phyloP scores from a whole-genome alignment of 768 basidiomycete species.

The Mycena chlorophos region DNA sequence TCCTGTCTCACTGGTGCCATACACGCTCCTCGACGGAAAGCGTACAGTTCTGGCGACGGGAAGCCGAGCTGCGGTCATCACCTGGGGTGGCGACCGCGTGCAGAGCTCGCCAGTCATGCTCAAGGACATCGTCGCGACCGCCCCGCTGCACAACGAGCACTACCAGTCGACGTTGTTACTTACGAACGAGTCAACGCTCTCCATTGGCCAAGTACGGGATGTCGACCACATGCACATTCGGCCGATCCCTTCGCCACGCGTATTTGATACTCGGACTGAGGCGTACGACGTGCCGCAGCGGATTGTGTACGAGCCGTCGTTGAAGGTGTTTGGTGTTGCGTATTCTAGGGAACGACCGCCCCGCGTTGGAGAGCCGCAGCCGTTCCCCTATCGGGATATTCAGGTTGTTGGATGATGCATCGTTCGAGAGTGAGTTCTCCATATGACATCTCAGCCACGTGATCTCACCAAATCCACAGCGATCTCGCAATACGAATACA shows the following conservation, averaged over 20 bases:
- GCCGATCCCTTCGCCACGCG: conserved; percentile 67
- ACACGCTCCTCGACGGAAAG: conserved; percentile 49
- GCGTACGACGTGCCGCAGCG: conserved; percentile 72
- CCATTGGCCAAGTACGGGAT: conserved; percentile 66
- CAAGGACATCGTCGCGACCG: conserved; percentile 61
- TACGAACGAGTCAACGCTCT: conserved; percentile 51
- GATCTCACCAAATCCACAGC: conserved; percentile 30
- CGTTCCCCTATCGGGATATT: conserved; percentile 52
- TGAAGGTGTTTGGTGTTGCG: conserved; percentile 65
- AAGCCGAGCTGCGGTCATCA: conserved; percentile 67
- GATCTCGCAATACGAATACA: conserved; percentile 49
- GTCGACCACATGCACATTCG: conserved; percentile 81
- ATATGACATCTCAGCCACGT: neutral
- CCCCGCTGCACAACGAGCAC: conserved; percentile 45
- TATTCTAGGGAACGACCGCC: conserved; percentile 56
- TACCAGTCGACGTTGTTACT: conserved; percentile 61
- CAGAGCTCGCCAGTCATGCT: conserved; percentile 70
- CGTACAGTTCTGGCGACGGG: conserved; percentile 70
- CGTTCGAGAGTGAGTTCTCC: conserved; percentile 57
- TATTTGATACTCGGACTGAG: no score
- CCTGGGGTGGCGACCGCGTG: conserved; percentile 63
- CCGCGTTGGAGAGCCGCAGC: conserved; percentile 52
- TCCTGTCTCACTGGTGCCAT: conserved; percentile 63
- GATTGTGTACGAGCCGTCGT: conserved; percentile 57
- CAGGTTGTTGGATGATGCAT: conserved; percentile 62